Conservation (phyloP, 495 filamentous ascomycete genomes). For the Neurospora sp. region DNA sequence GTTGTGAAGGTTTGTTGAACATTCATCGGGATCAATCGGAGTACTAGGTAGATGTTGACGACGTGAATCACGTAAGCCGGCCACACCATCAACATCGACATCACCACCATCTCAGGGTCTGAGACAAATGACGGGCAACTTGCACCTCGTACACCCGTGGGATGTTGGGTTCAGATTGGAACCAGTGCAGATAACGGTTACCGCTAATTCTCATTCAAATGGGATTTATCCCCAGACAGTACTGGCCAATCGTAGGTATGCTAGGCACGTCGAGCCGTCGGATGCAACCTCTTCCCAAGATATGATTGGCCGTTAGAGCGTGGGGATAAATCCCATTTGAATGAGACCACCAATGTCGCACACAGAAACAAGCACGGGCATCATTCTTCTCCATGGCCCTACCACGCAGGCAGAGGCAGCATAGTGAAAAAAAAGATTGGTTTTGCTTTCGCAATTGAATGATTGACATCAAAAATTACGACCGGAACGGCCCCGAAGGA, state of each 20-base stretch:
- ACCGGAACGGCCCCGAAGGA: constrained; percentile 31
- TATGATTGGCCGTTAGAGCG: too few relatives aligned
- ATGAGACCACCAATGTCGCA: background rate
- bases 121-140: background rate
- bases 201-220: too few relatives aligned
- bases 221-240: too few relatives aligned
- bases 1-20: background rate
- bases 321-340: too few relatives aligned
- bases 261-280: too few relatives aligned
- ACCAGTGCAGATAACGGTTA: background rate
- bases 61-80: background rate
- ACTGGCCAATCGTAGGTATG: too few relatives aligned
- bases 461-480: constrained; percentile 27
- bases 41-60: background rate
- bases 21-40: background rate
- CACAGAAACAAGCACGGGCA: background rate
- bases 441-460: background rate
- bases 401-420: constrained; percentile 8
- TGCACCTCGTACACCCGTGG: background rate
- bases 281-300: too few relatives aligned
- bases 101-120: background rate
- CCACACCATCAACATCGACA: background rate
- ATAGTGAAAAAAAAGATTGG: constrained; percentile 22
- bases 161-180: background rate
- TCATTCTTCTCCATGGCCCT: constrained; percentile 21